Conservation (phyloP, 805 yeast species). For the Komagataella phaffii region DNA sequence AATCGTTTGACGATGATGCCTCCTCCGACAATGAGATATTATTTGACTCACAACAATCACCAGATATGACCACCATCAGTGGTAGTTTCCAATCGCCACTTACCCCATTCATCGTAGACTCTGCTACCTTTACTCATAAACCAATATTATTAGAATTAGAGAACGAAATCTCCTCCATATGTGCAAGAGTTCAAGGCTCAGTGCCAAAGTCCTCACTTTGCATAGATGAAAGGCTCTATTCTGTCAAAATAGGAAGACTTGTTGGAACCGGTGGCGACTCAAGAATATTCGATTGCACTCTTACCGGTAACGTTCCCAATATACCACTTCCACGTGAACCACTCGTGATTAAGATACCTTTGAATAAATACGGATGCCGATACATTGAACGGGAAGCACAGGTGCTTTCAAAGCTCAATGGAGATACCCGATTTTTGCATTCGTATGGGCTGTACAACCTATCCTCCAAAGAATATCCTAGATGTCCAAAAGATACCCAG, state of each 20-base stretch:
- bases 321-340: background rate
- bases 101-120: background rate
- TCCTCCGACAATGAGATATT: background rate
- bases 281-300: background rate
- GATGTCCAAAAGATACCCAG: background rate
- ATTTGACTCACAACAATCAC: background rate
- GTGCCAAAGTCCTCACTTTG: background rate
- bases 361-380: background rate
- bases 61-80: background rate
- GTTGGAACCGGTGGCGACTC: background rate
- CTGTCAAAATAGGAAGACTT: background rate
- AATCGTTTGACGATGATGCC: background rate
- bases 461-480: background rate
- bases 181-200: background rate
- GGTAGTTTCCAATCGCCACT: background rate
- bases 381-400: background rate
- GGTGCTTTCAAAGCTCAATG: background rate
- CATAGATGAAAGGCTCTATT: background rate
- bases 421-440: background rate
- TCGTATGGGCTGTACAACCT: conserved; percentile 1
- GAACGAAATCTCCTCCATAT: background rate
- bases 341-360: background rate
- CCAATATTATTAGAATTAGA: background rate
- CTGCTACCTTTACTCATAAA: background rate
- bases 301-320: background rate